Evolutionary conservation across 345 rosid species (phyloP).

Genomic region (Clarkia xantiana): DNA sequence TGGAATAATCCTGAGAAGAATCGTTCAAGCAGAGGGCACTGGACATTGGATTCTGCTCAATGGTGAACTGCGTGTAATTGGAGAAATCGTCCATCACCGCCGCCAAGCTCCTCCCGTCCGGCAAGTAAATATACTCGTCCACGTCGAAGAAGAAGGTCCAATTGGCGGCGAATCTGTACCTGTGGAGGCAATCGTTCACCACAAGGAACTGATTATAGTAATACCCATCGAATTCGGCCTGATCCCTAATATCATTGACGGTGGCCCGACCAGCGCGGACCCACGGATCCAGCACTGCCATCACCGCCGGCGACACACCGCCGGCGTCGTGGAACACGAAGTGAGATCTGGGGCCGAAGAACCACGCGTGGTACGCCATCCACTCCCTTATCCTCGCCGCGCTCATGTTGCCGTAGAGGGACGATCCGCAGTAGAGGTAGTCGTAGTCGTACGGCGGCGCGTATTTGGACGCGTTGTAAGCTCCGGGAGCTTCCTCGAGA

Average conservation of each 20-base stretch:
- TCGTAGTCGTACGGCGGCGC: constrained; percentile 50
- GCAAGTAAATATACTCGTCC: constrained; percentile 72
- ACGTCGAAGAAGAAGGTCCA: constrained; percentile 89
- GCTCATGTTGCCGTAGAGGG: constrained; percentile 61
- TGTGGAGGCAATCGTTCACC: constrained; percentile 74
- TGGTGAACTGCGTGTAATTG: constrained; percentile 61
- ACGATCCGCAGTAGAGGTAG: constrained; percentile 78
- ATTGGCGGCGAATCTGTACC: constrained; percentile 47
- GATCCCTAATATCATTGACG: constrained; percentile 55
- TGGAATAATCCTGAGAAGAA: constrained; percentile 36
- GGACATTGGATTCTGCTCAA: constrained; percentile 87
- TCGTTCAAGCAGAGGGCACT: constrained; percentile 60
- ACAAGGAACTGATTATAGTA: constrained; percentile 77
- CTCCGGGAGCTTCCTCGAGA: constrained; percentile 45
- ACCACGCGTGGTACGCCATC: constrained; percentile 92
- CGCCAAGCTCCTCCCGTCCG: constrained; percentile 30
- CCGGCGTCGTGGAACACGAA: constrained; percentile 89
- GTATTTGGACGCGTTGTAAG: constrained; percentile 35
- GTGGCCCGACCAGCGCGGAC: constrained; percentile 56
- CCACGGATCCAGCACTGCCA: constrained; percentile 68
- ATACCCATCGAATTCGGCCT: constrained; percentile 58
- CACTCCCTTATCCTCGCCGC: constrained; percentile 63
- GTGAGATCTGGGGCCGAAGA: constrained; percentile 67
- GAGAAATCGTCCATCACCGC: constrained; percentile 49
- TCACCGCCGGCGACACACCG: constrained; percentile 50